phyloP scores from a whole-genome alignment of 2,329 filamentous ascomycete species.

The Pestalotiopsis sp. region DNA sequence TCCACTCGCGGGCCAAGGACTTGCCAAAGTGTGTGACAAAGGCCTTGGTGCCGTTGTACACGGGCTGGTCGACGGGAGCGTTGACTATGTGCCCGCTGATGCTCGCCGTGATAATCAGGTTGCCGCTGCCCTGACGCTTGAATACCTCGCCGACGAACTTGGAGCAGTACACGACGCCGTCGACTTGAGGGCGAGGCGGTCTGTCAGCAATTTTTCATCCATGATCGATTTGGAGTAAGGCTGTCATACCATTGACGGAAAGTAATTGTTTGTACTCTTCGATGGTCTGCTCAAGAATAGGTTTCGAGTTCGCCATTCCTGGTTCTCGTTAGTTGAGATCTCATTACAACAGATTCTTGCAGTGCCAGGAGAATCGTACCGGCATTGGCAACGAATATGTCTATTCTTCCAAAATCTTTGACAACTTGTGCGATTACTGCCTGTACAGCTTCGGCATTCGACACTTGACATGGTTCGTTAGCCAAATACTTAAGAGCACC shows the following conservation, averaged over 20 bases:
- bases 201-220: not conserved
- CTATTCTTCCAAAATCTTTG: constrained; percentile 72
- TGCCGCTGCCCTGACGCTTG: constrained; percentile 64
- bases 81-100: constrained; percentile 82
- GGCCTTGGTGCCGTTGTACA: constrained; percentile 73
- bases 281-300: constrained; percentile 54
- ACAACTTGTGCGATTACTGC: constrained; percentile 55
- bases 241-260: constrained; percentile 51
- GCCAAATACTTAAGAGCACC: not conserved
- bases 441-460: constrained; percentile 50
- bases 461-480: constrained; percentile 33
- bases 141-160: constrained; percentile 71
- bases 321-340: not conserved
- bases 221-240: not conserved
- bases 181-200: constrained; percentile 31
- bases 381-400: constrained; percentile 79
- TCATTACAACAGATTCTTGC: not conserved
- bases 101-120: constrained; percentile 77
- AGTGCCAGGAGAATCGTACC: constrained; percentile 43
- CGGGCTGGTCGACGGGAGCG: constrained; percentile 73
- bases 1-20: constrained; percentile 75
- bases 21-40: constrained; percentile 64
- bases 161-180: constrained; percentile 77
- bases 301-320: constrained; percentile 55
- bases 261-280: constrained; percentile 55